Evolutionary conservation across 1,139 yeast genomes (phyloP).

Genomic region (Candida sanyaensis): DNA sequence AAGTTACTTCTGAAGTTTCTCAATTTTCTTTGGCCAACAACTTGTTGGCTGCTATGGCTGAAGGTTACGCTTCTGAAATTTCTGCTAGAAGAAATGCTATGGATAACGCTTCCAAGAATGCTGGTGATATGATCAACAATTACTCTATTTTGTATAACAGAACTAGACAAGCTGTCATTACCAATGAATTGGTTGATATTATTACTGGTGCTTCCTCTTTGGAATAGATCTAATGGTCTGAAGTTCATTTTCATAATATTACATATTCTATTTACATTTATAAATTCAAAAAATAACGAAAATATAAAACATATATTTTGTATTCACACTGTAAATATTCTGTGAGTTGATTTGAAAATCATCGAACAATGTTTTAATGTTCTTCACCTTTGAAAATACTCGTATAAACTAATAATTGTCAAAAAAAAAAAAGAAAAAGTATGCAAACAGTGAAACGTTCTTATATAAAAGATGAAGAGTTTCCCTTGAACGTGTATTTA

Average conservation of each 20-base stretch:
- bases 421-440: too few relatives aligned
- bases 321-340: not conserved
- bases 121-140: constrained; percentile 96
- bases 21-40: constrained; percentile 92
- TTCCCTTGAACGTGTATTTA: too few relatives aligned
- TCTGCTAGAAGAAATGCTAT: constrained; percentile 99
- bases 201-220: constrained; percentile 99
- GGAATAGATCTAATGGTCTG: constrained; percentile 56
- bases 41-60: constrained; percentile 90
- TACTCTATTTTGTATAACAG: constrained; percentile 98
- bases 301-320: not conserved
- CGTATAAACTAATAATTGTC: too few relatives aligned
- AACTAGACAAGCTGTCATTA: constrained; percentile 99
- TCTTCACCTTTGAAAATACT: too few relatives aligned
- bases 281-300: not conserved
- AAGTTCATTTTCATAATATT: not conserved
- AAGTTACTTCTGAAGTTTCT: constrained; percentile 61
- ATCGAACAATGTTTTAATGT: too few relatives aligned
- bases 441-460: too few relatives aligned
- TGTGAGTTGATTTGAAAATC: too few relatives aligned
- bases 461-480: too few relatives aligned
- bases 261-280: not conserved
- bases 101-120: constrained; percentile 99
- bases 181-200: constrained; percentile 98
- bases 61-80: constrained; percentile 97